Evolutionary conservation across 495 filamentous ascomycete genomes (phyloP).

Genomic region (Aspergillus cristatus): DNA sequence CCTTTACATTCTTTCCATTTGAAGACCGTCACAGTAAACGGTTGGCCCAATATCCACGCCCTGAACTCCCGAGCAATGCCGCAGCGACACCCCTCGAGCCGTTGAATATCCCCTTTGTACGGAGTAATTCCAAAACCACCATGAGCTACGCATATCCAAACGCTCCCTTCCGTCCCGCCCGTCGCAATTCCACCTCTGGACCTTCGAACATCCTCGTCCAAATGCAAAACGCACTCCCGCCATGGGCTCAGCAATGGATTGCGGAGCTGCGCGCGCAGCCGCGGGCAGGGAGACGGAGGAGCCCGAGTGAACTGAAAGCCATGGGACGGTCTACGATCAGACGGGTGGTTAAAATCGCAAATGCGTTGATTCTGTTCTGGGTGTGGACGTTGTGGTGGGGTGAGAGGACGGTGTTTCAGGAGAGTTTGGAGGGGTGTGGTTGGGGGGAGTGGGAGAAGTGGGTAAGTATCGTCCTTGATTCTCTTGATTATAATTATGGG

Average conservation of each 20-base stretch:
- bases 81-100: too few relatives aligned
- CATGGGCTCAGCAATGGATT: constrained; percentile 19
- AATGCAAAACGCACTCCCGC: constrained; percentile 12
- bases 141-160: constrained; percentile 36
- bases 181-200: constrained; percentile 7
- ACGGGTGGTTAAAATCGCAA: constrained; percentile 47
- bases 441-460: constrained; percentile 90
- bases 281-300: constrained; percentile 5
- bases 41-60: too few relatives aligned
- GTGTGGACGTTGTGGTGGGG: constrained; percentile 76
- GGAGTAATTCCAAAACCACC: constrained; percentile 9
- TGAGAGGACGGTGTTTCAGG: constrained; percentile 66
- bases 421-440: constrained; percentile 57
- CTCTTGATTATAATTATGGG: neutral
- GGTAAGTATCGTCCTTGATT: constrained; percentile 59
- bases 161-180: constrained; percentile 22
- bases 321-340: constrained; percentile 8
- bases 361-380: constrained; percentile 64
- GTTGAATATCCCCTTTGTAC: too few relatives aligned
- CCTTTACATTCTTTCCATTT: too few relatives aligned
- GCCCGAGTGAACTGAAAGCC: constrained; percentile 6
- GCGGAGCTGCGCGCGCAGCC: constrained; percentile 6
- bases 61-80: too few relatives aligned
- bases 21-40: too few relatives aligned
- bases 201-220: constrained; percentile 4